phyloP scores from a whole-genome alignment of 495 filamentous ascomycete genomes.

The Sordaria brevicollis region DNA sequence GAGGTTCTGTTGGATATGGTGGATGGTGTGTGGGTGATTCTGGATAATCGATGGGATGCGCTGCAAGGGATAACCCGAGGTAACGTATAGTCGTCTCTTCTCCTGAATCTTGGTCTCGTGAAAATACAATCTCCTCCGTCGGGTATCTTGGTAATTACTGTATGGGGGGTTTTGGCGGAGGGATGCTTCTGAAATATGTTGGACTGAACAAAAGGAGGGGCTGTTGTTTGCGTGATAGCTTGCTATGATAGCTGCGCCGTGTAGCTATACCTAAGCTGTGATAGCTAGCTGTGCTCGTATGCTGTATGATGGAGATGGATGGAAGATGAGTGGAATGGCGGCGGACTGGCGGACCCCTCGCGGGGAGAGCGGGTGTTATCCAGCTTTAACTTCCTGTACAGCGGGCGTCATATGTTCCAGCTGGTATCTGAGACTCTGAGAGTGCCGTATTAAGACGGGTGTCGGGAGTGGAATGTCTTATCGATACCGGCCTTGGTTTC shows the following conservation, averaged over 20 bases:
- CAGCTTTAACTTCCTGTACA: conserved; percentile 11
- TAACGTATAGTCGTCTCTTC: not conserved
- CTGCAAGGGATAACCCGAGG: not conserved
- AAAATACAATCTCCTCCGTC: not conserved
- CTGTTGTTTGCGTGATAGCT: no score
- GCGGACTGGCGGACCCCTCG: not conserved
- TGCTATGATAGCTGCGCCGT: not conserved
- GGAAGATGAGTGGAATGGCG: not conserved
- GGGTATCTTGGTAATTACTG: not conserved
- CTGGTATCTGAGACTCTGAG: conserved; percentile 17
- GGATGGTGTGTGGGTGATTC: not conserved
- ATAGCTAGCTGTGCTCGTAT: no score
- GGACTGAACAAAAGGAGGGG: not conserved
- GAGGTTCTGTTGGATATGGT: no score
- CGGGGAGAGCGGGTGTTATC: not conserved
- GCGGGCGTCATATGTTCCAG: conserved; percentile 18
- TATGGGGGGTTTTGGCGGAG: not conserved
- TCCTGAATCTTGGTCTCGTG: not conserved
- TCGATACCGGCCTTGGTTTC: not conserved
- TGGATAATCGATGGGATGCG: no score
- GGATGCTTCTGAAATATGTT: not conserved
- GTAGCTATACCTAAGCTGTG: no score
- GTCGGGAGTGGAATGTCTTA: not conserved
- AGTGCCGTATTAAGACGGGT: not conserved
- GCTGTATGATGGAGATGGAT: not conserved